These are phyloP conservation scores for Prunus mira DNA, from an alignment of 306 rosid species.

Conservation along the genomic window DNA sequence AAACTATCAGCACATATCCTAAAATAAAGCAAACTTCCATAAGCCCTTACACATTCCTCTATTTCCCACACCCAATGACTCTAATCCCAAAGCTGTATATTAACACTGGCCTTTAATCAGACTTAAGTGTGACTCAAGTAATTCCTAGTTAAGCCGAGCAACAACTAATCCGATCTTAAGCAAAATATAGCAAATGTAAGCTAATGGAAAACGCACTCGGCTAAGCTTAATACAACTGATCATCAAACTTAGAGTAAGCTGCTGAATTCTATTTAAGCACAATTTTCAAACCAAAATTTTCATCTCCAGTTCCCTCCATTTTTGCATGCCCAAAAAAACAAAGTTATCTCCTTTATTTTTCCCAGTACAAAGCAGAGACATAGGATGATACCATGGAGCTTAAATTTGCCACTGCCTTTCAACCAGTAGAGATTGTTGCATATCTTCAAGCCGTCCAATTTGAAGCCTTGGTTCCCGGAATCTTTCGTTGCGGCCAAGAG, in stretches of 20 bases:
- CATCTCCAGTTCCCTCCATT: neutral
- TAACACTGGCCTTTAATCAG: neutral
- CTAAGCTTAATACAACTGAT: neutral
- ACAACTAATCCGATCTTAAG: neutral
- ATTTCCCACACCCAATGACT: neutral
- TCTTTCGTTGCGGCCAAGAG: conserved; percentile 59
- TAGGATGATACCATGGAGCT: conserved; percentile 49
- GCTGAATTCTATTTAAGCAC: neutral
- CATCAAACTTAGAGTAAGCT: neutral
- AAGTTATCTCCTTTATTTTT: neutral
- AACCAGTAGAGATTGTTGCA: conserved; percentile 81
- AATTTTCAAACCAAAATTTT: neutral
- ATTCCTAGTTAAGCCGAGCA: neutral
- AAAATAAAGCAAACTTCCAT: neutral
- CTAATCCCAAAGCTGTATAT: neutral
- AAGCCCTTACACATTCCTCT: neutral
- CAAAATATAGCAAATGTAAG: neutral
- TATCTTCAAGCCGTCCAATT: conserved; percentile 82
- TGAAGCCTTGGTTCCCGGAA: conserved; percentile 65
- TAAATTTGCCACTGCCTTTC: conserved; percentile 93
- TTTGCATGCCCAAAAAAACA: neutral
- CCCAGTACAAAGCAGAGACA: neutral
- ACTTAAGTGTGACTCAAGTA: neutral
- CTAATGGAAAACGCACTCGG: neutral
- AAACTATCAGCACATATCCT: neutral